phyloP scores from a whole-genome alignment of 805 yeast genomes.

The Ogataea wickerhamii region DNA sequence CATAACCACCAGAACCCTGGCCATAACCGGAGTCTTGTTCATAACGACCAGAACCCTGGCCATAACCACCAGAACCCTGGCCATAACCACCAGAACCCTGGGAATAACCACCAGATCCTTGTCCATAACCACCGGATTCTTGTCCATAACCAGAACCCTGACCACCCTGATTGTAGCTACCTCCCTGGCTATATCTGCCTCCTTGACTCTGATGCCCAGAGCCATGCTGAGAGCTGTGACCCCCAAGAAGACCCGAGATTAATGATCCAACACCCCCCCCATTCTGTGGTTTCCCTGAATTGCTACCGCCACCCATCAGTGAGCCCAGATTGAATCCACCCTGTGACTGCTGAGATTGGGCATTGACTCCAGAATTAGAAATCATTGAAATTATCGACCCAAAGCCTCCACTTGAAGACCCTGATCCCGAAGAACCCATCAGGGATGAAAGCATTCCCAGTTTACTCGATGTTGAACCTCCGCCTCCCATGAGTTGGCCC shows the following conservation, averaged over 20 bases:
- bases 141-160: conserved; percentile 8
- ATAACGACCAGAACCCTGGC: too few relatives aligned
- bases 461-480: conserved; percentile 25
- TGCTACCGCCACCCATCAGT: conserved; percentile 17
- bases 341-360: conserved; percentile 18
- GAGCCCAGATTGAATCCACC: conserved; percentile 30
- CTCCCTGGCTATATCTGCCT: conserved; percentile 4
- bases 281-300: conserved; percentile 7
- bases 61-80: conserved; percentile 1
- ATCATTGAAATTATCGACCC: conserved; percentile 25
- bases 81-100: conserved; percentile 1
- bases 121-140: conserved; percentile 4
- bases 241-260: conserved; percentile 14
- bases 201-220: conserved; percentile 4
- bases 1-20: conserved; percentile 22
- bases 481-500: conserved; percentile 25
- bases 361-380: conserved; percentile 24
- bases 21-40: conserved; percentile 2
- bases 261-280: conserved; percentile 21
- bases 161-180: conserved; percentile 9
- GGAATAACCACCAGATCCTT: too few relatives aligned
- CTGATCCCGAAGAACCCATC: conserved; percentile 16
- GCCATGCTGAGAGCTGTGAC: conserved; percentile 9
- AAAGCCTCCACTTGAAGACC: conserved; percentile 20
- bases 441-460: conserved; percentile 26